Conservation (phyloP, 805 yeast genomes). For the Yamadazyma philogaea region DNA sequence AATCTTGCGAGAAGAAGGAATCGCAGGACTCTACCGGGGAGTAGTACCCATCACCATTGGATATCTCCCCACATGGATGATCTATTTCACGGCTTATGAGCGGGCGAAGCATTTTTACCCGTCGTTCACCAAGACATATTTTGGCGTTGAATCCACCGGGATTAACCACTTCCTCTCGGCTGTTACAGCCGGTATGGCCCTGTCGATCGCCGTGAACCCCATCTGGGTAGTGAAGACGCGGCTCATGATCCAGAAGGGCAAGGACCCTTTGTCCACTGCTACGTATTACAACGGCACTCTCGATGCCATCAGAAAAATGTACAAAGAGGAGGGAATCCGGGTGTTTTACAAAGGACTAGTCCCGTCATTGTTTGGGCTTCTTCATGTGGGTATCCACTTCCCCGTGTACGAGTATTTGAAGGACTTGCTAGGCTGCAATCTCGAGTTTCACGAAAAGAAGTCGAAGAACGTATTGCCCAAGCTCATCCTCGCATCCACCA, state of each 20-base stretch:
- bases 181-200: slow-evolving; percentile 81
- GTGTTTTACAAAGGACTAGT: slow-evolving; percentile 87
- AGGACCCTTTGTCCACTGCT: slow-evolving; percentile 31
- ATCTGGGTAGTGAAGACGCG: slow-evolving; percentile 98
- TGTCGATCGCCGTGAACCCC: slow-evolving; percentile 86
- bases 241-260: slow-evolving; percentile 77
- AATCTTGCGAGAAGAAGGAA: slow-evolving; percentile 75
- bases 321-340: slow-evolving; percentile 68
- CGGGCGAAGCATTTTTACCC: slow-evolving; percentile 61
- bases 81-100: slow-evolving; percentile 89
- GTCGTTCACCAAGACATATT: slow-evolving; percentile 25
- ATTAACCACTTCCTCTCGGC: slow-evolving; percentile 57
- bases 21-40: slow-evolving; percentile 83
- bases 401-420: slow-evolving; percentile 88
- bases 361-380: slow-evolving; percentile 85
- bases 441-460: neutral
- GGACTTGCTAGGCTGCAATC: slow-evolving; percentile 34
- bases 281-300: slow-evolving; percentile 68
- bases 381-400: slow-evolving; percentile 95
- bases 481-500: slow-evolving; percentile 58
- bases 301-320: slow-evolving; percentile 82
- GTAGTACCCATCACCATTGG: slow-evolving; percentile 90
- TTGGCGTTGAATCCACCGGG: slow-evolving; percentile 23
- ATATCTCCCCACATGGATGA: slow-evolving; percentile 96
- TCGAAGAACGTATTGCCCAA: neutral